phyloP scores from a whole-genome alignment of 108 stramenopile genomes.

The Nitzschia inconspicua region DNA sequence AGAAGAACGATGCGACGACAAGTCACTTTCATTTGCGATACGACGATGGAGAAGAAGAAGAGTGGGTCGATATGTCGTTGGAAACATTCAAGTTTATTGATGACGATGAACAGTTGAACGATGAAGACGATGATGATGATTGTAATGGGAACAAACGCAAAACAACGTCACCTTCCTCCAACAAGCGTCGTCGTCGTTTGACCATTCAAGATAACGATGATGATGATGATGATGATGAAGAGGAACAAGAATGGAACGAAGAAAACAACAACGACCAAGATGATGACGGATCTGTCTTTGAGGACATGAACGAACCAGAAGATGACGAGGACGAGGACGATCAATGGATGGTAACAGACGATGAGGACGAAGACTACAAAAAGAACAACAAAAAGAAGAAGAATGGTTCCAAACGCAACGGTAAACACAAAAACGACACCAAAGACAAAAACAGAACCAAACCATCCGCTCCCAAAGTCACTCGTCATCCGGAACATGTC shows the following conservation, averaged over 20 bases:
- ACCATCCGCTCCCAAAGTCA: slow-evolving; percentile 6
- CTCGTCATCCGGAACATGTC: not conserved
- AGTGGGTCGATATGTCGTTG: slow-evolving; percentile 51
- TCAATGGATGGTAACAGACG: slow-evolving; percentile 60
- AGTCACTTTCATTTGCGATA: slow-evolving; percentile 35
- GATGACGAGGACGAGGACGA: slow-evolving; percentile 60
- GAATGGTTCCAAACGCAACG: not conserved
- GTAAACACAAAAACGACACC: slow-evolving; percentile 6
- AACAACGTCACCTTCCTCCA: not conserved
- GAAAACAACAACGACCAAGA: slow-evolving; percentile 36
- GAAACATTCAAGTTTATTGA: slow-evolving; percentile 42
- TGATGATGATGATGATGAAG: slow-evolving; percentile 29
- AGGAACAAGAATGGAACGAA: slow-evolving; percentile 15
- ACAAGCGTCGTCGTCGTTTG: slow-evolving; percentile 8
- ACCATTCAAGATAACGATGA: slow-evolving; percentile 21
- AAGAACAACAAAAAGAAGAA: slow-evolving; percentile 15
- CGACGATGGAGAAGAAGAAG: slow-evolving; percentile 65
- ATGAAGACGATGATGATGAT: not conserved
- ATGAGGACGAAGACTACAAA: slow-evolving; percentile 29
- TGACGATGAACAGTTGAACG: not conserved
- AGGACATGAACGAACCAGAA: slow-evolving; percentile 40
- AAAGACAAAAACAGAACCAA: not conserved
- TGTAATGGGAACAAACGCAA: not conserved
- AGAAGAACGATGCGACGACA: not conserved
- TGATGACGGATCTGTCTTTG: slow-evolving; percentile 58